phyloP scores from a whole-genome alignment of 208 protist genomes.

The Phytomonas francai region DNA sequence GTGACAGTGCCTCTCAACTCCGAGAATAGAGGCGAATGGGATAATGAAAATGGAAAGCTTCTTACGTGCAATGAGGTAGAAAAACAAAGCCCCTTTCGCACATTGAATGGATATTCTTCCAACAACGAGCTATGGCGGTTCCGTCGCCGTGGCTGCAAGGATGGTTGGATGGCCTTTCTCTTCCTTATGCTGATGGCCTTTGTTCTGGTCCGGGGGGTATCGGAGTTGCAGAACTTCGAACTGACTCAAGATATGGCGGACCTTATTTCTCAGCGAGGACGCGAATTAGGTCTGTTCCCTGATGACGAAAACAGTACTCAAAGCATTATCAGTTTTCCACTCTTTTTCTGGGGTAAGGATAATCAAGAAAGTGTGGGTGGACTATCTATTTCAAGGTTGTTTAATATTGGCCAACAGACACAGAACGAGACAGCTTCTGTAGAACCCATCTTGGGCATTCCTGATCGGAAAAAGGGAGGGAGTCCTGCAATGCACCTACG shows the following conservation, averaged over 20 bases:
- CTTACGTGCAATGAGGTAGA: neutral
- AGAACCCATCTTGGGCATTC: neutral
- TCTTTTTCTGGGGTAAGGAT: neutral
- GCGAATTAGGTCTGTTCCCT: neutral
- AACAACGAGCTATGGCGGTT: slow-evolving; percentile 63
- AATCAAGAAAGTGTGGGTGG: neutral
- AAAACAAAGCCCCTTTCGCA: slow-evolving; percentile 14
- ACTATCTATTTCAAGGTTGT: neutral
- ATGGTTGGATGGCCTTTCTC: slow-evolving; percentile 46
- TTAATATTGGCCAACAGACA: neutral
- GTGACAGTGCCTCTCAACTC: neutral
- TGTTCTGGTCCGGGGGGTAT: slow-evolving; percentile 27
- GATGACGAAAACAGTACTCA: neutral
- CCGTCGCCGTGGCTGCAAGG: slow-evolving; percentile 39
- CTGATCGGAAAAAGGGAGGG: neutral
- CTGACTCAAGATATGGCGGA: slow-evolving; percentile 18
- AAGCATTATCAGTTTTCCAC: neutral
- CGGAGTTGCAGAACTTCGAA: slow-evolving; percentile 30
- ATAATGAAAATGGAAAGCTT: neutral
- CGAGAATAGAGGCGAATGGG: neutral
- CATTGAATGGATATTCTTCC: slow-evolving; percentile 17
- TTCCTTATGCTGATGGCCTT: slow-evolving; percentile 23
- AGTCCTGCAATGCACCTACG: neutral
- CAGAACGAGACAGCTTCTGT: neutral
- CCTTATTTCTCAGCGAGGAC: slow-evolving; percentile 9